A percentile compares a stretch with the other conserved stretches of the same genome.
Conservation (phyloP, 179 eudicot genomes). For the Silene coronaria region DNA sequence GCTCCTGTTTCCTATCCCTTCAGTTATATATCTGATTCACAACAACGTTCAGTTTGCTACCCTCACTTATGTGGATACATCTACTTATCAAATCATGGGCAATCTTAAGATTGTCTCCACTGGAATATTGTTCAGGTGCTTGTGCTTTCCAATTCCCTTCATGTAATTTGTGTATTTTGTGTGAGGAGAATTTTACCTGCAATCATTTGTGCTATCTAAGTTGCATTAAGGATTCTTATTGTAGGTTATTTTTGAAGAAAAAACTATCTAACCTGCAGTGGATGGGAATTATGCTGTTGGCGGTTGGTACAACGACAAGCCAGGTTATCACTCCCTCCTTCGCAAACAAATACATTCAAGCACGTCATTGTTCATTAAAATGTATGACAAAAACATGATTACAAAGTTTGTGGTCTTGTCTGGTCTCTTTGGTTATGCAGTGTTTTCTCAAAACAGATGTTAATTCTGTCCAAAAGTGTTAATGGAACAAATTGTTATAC, state of each 20-base stretch:
- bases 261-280: slow-evolving; percentile 82
- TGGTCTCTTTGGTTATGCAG: background rate
- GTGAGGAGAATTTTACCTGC: background rate
- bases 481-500: background rate
- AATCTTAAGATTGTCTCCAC: slow-evolving; percentile 88
- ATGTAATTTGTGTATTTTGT: background rate
- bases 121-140: slow-evolving; percentile 76
- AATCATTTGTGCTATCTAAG: background rate
- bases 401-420: background rate
- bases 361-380: background rate
- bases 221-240: slow-evolving; percentile 4
- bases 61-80: slow-evolving; percentile 81
- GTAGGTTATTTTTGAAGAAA: slow-evolving; percentile 73
- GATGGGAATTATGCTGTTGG: slow-evolving; percentile 81
- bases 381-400: background rate
- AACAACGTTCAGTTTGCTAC: slow-evolving; percentile 96
- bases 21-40: slow-evolving; percentile 81
- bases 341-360: background rate
- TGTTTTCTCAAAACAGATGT: background rate
- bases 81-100: slow-evolving; percentile 92
- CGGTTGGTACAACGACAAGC: slow-evolving; percentile 90
- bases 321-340: slow-evolving; percentile 47
- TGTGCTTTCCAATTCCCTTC: background rate
- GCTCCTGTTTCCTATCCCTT: slow-evolving; percentile 78
- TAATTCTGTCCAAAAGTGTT: background rate